Conservation (phyloP, 2,329 filamentous ascomycete genomes). For the Cercospora janseana region DNA sequence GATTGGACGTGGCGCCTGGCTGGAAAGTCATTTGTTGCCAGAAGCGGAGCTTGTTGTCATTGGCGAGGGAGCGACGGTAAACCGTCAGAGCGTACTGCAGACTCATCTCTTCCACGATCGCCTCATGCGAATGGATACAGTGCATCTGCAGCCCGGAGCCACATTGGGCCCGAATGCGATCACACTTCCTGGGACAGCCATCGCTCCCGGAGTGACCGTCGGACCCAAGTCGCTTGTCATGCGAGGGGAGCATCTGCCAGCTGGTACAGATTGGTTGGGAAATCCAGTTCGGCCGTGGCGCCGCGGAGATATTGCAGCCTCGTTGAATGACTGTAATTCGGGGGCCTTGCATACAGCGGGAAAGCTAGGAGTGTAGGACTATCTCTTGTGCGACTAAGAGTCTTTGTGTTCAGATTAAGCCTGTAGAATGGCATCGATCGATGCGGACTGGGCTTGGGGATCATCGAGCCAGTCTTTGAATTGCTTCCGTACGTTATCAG, state of each 20-base stretch:
- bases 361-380: not conserved
- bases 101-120: slow-evolving; percentile 9
- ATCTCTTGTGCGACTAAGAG: no score
- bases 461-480: no score
- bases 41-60: not conserved
- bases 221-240: slow-evolving; percentile 7
- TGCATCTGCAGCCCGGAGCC: slow-evolving; percentile 4
- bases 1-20: slow-evolving; percentile 6
- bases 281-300: slow-evolving; percentile 7
- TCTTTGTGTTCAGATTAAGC: no score
- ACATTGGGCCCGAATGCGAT: slow-evolving; percentile 1
- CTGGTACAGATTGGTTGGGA: slow-evolving; percentile 6
- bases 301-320: no score
- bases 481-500: no score
- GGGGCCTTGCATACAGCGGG: not conserved
- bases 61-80: slow-evolving; percentile 6
- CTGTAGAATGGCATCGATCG: no score
- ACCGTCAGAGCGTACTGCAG: slow-evolving; percentile 2
- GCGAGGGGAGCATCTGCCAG: slow-evolving; percentile 6
- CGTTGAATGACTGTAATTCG: not conserved
- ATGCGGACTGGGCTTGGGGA: no score
- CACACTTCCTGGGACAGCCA: not conserved
- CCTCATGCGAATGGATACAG: slow-evolving; percentile 4
- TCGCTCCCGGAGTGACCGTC: slow-evolving; percentile 5
- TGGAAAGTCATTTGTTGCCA: slow-evolving; percentile 8